Base-by-base conservation (phyloP, 2,329 filamentous ascomycete genomes). In the Talaromyces sp. region DNA sequence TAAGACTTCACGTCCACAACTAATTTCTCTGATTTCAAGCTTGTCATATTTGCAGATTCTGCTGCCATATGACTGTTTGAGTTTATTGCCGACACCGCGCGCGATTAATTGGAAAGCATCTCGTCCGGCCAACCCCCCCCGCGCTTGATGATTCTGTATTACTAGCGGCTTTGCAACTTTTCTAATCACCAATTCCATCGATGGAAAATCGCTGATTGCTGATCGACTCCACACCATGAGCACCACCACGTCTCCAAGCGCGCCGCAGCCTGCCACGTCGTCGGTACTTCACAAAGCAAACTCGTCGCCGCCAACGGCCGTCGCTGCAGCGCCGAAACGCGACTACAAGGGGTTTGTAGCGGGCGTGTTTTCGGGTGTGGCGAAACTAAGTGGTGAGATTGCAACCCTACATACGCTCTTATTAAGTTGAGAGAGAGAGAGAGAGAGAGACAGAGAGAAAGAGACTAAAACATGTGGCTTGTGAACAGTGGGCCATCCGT, bases 291-390 rank as follows among this genome's bases (percentile, higher is more conserved):
- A 31, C 21, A 21, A 58, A 19, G 52, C 41, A 11, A 46, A 32
- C 24, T 10, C 53, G 19, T 9, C 53, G 32, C 29, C 53, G 26
- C 38, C 55, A 4, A 13, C 38, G 21, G 29, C n/a, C 35, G 53
- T 38, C 8, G 26, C 19, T 38, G 56, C 49, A 27, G 50, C 58
- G 4, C 59, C 64, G 26, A 75, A 70, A 62, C 73, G 70, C 66
- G 88, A 90, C 72, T 98, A 97, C 81, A 93, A 91, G 70, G 95
- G 93, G n/a, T 99, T 98, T 73, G 91, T 97, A 29, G 95, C 91
- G 0, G 95, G 95, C n/a, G 86, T 97, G 7, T 97, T 97, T 72
- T 96, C 91, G 41, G 95, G 95, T 26, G 89, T 98, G 70, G 88
- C 93, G 61, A 98, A 98, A 78, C 80, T 97, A 61, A 86, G 85